Evolutionary conservation across 805 yeast species (phyloP).

Genomic region (Ogataea salicorniae): DNA sequence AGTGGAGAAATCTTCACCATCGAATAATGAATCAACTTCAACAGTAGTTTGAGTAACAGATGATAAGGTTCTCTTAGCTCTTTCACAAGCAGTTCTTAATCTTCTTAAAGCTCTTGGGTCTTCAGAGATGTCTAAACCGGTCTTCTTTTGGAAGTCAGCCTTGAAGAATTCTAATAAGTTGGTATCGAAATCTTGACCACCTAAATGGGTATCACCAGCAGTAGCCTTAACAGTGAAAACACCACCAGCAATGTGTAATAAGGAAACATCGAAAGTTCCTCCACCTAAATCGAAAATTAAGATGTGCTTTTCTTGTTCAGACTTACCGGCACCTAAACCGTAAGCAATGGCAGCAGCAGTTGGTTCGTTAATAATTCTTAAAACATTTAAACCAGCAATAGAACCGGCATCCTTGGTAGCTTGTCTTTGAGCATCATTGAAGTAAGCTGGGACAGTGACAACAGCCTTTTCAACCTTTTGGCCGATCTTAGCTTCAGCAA

Average conservation of each 20-base stretch:
- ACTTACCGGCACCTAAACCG: slow-evolving; percentile 91
- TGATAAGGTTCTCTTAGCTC: slow-evolving; percentile 97
- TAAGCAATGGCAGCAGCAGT: slow-evolving; percentile 99
- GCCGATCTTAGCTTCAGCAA: slow-evolving; percentile 74
- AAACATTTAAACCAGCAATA: slow-evolving; percentile 73
- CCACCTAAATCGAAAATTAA: slow-evolving; percentile 96
- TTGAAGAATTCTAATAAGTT: slow-evolving; percentile 90
- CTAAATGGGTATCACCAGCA: slow-evolving; percentile 99
- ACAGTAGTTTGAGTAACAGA: slow-evolving; percentile 94
- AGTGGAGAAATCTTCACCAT: slow-evolving; percentile 93
- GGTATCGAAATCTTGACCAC: slow-evolving; percentile 99
- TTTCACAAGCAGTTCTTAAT: slow-evolving; percentile 98
- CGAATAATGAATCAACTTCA: slow-evolving; percentile 92
- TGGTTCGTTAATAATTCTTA: slow-evolving; percentile 75
- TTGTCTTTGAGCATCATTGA: slow-evolving; percentile 77
- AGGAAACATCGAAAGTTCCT: slow-evolving; percentile 97
- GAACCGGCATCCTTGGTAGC: slow-evolving; percentile 82
- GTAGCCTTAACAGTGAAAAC: slow-evolving; percentile 96
- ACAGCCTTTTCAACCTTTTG: slow-evolving; percentile 69
- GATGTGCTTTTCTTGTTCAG: slow-evolving; percentile 79
- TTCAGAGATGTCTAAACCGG: slow-evolving; percentile 81
- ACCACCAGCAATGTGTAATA: slow-evolving; percentile 91
- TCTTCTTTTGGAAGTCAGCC: slow-evolving; percentile 87
- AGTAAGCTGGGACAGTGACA: slow-evolving; percentile 75
- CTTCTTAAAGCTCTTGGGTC: slow-evolving; percentile 97